These are phyloP conservation scores for Bacidia gigantensis DNA, from an alignment of 495 filamentous ascomycete species.

Conservation along the genomic window DNA sequence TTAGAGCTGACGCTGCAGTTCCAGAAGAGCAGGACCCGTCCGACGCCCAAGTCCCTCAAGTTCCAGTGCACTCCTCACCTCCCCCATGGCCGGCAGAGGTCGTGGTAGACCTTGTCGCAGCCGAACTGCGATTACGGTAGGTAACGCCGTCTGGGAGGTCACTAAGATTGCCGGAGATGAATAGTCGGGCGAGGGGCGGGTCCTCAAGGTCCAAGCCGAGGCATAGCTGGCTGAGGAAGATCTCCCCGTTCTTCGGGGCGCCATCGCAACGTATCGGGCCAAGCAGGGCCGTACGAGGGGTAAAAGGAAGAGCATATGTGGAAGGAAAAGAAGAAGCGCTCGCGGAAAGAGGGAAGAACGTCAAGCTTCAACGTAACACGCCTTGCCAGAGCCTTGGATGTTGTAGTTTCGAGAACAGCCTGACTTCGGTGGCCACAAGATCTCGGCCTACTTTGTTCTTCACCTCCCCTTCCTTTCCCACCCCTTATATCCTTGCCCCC, in stretches of 20 bases:
- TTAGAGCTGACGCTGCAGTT: too few relatives aligned
- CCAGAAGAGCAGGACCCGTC: too few relatives aligned
- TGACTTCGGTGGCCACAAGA: too few relatives aligned
- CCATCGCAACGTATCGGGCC: not conserved
- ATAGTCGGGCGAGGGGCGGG: not conserved
- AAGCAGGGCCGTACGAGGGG: not conserved
- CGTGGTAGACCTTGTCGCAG: too few relatives aligned
- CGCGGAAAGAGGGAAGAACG: not conserved
- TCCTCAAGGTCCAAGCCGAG: not conserved
- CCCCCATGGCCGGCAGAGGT: not conserved
- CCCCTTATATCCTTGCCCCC: not conserved
- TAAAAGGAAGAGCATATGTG: slow-evolving; percentile 1
- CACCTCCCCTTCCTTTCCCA: not conserved
- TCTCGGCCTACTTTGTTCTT: not conserved
- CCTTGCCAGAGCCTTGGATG: too few relatives aligned
- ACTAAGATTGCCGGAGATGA: not conserved
- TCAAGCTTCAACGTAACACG: too few relatives aligned
- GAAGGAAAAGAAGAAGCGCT: not conserved
- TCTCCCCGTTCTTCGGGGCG: not conserved
- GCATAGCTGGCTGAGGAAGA: slow-evolving; percentile 1
- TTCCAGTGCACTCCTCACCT: not conserved
- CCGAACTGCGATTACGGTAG: not conserved
- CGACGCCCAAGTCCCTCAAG: too few relatives aligned
- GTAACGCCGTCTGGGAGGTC: not conserved
- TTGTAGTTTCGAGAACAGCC: too few relatives aligned